Evolutionary conservation across 2,329 filamentous ascomycete species (phyloP).

Genomic region (Sporothrix schenckii): DNA sequence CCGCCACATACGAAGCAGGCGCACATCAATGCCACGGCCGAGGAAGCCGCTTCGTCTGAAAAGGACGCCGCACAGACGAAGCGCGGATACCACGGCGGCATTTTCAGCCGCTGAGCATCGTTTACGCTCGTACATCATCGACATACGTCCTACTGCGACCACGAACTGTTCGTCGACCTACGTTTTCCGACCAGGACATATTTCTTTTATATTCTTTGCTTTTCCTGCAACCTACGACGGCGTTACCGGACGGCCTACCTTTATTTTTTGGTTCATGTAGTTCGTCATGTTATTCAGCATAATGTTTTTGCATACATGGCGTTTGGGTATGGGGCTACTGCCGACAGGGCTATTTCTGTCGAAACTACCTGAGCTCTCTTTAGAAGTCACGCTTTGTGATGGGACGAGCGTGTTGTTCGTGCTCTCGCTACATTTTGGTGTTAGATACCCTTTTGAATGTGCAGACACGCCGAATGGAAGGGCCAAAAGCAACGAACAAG

Average conservation of each 20-base stretch:
- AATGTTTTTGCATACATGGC: slow-evolving; percentile 18
- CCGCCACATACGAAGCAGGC: not conserved
- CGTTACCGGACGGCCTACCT: not conserved
- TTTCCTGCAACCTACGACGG: not conserved
- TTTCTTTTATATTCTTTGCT: not conserved
- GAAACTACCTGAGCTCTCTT: not conserved
- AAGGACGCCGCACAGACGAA: not conserved
- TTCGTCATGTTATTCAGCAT: not conserved
- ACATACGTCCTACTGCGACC: not conserved
- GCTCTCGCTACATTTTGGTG: not conserved
- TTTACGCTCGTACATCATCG: too few relatives aligned
- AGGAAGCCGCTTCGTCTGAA: not conserved
- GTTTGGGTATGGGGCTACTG: not conserved
- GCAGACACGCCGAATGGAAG: slow-evolving; percentile 20
- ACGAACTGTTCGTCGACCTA: not conserved
- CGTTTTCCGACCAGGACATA: not conserved
- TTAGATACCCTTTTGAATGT: slow-evolving; percentile 24
- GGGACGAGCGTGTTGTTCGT: not conserved
- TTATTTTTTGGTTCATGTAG: not conserved
- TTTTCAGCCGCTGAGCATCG: not conserved
- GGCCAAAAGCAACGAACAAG: slow-evolving; percentile 10
- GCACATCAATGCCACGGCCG: not conserved
- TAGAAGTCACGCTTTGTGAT: not conserved
- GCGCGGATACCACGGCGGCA: not conserved
- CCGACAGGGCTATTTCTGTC: not conserved